Percentiles rank a stretch among this genome's conserved stretches.
Evolutionary conservation across 768 basidiomycete species (phyloP).

Genomic region (Hydnomerulius pinastri): DNA sequence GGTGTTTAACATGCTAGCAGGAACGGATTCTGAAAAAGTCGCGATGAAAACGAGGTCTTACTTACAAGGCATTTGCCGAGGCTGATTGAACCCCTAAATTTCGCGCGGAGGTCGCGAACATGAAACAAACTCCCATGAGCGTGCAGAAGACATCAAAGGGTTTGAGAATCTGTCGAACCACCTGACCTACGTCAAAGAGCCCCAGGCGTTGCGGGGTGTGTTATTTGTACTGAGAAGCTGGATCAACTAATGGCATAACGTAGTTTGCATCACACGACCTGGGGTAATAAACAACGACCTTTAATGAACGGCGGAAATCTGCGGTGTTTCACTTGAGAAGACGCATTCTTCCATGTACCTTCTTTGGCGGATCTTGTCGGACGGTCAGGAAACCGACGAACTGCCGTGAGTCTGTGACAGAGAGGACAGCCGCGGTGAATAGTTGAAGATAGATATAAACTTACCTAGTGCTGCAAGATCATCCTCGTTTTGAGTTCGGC

Average conservation of each 20-base stretch:
- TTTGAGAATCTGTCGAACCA: conserved; percentile 2
- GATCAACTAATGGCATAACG: conserved; percentile 13
- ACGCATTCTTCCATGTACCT: too few relatives aligned
- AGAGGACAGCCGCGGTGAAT: conserved; percentile 11
- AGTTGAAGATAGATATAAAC: conserved; percentile 2
- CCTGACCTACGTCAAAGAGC: conserved; percentile 5
- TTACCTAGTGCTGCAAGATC: conserved; percentile 7
- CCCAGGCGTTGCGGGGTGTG: conserved; percentile 3
- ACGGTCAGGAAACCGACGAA: conserved; percentile 11
- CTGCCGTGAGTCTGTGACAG: conserved; percentile 10
- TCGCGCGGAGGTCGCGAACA: background rate
- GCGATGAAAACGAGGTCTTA: conserved; percentile 3
- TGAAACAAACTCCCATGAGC: background rate
- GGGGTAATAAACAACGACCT: conserved; percentile 30
- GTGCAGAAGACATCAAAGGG: conserved; percentile 4
- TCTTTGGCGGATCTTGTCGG: conserved; percentile 33
- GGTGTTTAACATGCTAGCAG: conserved; percentile 2
- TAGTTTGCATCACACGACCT: conserved; percentile 26
- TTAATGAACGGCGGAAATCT: conserved; percentile 25
- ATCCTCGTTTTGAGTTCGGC: conserved; percentile 16
- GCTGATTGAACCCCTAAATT: conserved; percentile 3
- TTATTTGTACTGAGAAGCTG: conserved; percentile 1
- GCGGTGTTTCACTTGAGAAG: conserved; percentile 7
- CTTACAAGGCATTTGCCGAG: conserved; percentile 1
- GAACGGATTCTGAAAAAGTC: conserved; percentile 6